These are phyloP conservation scores for Raffaelea deltoideospora DNA, from an alignment of 2,329 filamentous ascomycete genomes.

Conservation along the genomic window DNA sequence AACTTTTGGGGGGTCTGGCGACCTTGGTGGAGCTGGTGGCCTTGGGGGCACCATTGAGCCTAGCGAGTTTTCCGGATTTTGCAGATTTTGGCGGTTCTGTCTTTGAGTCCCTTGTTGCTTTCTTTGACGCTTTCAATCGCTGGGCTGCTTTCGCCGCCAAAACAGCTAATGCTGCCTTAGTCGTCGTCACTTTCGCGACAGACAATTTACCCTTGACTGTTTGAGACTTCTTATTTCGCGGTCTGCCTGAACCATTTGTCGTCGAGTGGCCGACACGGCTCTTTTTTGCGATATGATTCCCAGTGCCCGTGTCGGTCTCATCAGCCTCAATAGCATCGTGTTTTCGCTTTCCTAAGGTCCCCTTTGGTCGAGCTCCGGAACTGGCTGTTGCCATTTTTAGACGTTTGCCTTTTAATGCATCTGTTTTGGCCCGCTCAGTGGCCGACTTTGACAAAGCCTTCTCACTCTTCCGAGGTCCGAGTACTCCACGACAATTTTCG, in stretches of 20 bases:
- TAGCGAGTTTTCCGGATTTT: background rate
- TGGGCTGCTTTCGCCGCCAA: background rate
- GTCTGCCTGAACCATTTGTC: constrained; percentile 1
- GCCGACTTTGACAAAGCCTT: constrained; percentile 3
- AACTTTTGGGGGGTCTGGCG: background rate
- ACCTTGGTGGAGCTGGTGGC: constrained; percentile 3
- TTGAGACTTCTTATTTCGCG: background rate
- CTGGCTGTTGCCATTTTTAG: constrained; percentile 2
- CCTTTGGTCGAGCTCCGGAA: too few species aligned
- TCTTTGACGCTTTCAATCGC: background rate
- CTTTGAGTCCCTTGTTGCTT: background rate
- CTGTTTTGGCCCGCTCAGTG: too few species aligned
- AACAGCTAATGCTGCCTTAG: background rate
- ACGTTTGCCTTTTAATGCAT: constrained; percentile 2
- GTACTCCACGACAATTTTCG: constrained; percentile 46
- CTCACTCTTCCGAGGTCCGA: constrained; percentile 45
- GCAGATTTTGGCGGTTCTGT: constrained; percentile 26
- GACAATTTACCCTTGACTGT: background rate
- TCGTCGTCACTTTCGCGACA: background rate
- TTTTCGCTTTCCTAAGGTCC: constrained; percentile 7
- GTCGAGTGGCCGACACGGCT: background rate
- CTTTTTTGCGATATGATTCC: constrained; percentile 5
- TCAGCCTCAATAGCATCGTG: constrained; percentile 4
- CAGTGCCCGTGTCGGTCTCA: background rate
- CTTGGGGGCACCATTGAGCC: constrained; percentile 6